Evolutionary conservation across 306 rosid species (phyloP).

Genomic region (Corylus avellana): DNA sequence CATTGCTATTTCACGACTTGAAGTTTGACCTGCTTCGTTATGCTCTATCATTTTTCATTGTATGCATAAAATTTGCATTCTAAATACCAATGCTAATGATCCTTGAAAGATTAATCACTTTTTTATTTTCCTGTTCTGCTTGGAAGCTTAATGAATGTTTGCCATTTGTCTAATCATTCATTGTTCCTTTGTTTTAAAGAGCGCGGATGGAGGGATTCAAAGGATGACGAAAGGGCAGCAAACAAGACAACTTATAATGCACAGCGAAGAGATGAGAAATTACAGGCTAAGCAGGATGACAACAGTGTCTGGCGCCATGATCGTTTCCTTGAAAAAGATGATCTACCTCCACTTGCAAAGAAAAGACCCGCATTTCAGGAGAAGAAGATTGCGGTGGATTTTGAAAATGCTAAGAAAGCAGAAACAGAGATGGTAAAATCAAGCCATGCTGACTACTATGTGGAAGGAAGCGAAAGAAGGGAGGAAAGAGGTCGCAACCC

Average conservation of each 20-base stretch:
- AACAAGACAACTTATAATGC: constrained; percentile 38
- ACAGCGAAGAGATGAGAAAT: constrained; percentile 55
- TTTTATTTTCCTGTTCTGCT: neutral
- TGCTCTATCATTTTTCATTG: constrained; percentile 12
- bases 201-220: constrained; percentile 71
- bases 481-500: constrained; percentile 59
- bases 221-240: constrained; percentile 44
- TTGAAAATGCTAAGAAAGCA: constrained; percentile 46
- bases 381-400: constrained; percentile 59
- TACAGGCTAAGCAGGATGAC: constrained; percentile 40
- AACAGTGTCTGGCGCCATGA: constrained; percentile 49
- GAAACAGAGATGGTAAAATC: constrained; percentile 42
- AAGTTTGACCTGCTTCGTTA: neutral
- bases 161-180: neutral
- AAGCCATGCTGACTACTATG: constrained; percentile 38
- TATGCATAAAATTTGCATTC: neutral
- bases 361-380: constrained; percentile 88
- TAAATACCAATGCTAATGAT: neutral
- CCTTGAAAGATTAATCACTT: neutral
- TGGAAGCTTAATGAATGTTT: neutral
- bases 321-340: constrained; percentile 52
- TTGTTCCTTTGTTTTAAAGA: constrained; percentile 32
- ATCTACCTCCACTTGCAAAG: constrained; percentile 45
- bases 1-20: neutral
- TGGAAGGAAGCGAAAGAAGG: constrained; percentile 58